Evolutionary conservation across 306 rosid species (phyloP).

Genomic region (Vigna radiata): DNA sequence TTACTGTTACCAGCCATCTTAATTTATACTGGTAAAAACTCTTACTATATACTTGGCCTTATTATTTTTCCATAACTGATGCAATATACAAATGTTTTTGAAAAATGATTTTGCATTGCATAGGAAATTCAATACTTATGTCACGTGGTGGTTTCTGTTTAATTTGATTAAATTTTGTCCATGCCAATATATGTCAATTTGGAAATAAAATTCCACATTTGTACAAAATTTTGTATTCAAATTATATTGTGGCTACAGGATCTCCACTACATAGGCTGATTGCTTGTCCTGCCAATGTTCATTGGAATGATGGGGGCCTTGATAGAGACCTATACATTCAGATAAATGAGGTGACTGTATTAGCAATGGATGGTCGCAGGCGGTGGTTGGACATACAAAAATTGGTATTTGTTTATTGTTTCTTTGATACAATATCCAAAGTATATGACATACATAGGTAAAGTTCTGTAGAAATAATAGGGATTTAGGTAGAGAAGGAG

Average conservation of each 20-base stretch:
- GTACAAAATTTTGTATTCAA: constrained; percentile 14
- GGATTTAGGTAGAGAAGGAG: constrained; percentile 8
- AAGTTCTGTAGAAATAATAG: neutral
- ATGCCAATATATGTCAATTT: constrained; percentile 27
- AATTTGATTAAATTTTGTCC: constrained; percentile 16
- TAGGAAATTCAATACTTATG: constrained; percentile 19
- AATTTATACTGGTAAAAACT: constrained; percentile 10
- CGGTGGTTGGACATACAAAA: constrained; percentile 95
- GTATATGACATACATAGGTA: constrained; percentile 20
- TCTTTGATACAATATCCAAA: constrained; percentile 31
- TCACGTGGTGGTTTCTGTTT: constrained; percentile 37
- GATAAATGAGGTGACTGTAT: constrained; percentile 76
- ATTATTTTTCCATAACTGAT: constrained; percentile 3
- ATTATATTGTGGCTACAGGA: constrained; percentile 58
- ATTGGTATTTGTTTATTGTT: constrained; percentile 64
- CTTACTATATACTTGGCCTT: neutral
- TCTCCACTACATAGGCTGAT: constrained; percentile 51
- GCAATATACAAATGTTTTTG: constrained; percentile 1
- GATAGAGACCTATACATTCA: constrained; percentile 90
- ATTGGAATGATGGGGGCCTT: constrained; percentile 90
- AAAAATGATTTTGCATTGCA: constrained; percentile 33
- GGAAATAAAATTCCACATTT: constrained; percentile 16
- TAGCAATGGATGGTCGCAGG: constrained; percentile 99
- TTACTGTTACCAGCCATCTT: constrained; percentile 8
- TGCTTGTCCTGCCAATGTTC: constrained; percentile 74